Base-by-base conservation (phyloP, 805 yeast species). In the Candida jianshihensis region DNA sequence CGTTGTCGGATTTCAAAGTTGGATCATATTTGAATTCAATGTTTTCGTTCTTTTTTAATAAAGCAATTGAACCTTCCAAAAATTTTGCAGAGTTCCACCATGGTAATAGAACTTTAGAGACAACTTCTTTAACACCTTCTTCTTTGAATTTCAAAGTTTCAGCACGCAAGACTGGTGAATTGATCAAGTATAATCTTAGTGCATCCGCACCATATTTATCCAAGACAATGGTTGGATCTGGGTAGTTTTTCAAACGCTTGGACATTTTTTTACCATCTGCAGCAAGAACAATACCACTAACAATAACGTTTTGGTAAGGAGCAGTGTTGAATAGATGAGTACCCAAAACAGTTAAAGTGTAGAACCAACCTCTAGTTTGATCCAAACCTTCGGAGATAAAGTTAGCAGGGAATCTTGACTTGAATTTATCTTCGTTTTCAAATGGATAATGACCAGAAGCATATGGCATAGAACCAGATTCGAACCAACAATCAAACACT, bases 321-420 rank as follows among this genome's bases (percentile, higher is more conserved):
- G 95, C 94, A 40, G 80, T 75, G 54, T 83, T 81, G 68, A 92
- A 92, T 53, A 92, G 68, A 53, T 90, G 97, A 39, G 96, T 86
- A 61, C 97, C 98, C 54, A 92, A 73, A 18, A 92, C 96, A 31
- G 95, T 81, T 61, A 92, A 73, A 36, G 98, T 92, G 65, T 92
- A 92, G 68, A 92, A 92, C 99, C 99, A 92, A 60, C 99, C 99
- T 77, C 99, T 86, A 41, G 99, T 92, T 71, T 92, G 99, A 67
- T 92, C 99, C 53, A 92, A 75, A 67, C 99, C 99, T 72, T 92
- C 99, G 41, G 96, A 82, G 54, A 92, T 92, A 65, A 92, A 92
- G 63, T 92, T 90, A 31, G 96, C 99, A 32, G 98, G 98, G 80
- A 86, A 94, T 33, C 84, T 74, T 39, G 73, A 59, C 26, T 66